These are phyloP conservation scores for Vanrija pseudolonga DNA, from an alignment of 1,284 basidiomycete genomes.

Conservation along the genomic window DNA sequence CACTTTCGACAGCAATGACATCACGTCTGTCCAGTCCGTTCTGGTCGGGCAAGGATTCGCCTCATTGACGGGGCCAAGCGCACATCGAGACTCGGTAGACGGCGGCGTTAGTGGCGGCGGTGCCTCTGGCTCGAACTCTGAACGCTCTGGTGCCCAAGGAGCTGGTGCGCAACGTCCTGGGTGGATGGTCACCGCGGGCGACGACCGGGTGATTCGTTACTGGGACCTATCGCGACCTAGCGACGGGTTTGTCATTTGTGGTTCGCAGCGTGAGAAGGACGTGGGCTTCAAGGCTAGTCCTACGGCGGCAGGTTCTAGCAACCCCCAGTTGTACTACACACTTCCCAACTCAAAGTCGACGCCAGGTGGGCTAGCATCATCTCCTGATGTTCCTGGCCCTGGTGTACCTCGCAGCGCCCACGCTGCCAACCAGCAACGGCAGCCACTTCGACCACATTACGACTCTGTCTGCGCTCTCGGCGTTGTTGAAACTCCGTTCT, in stretches of 20 bases:
- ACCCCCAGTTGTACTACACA: constrained; percentile 25
- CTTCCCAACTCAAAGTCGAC: constrained; percentile 20
- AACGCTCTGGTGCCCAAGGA: constrained; percentile 11
- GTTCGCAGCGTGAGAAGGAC: constrained; percentile 44
- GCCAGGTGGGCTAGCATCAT: constrained; percentile 1
- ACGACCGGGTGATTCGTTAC: constrained; percentile 44
- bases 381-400: no score
- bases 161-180: constrained; percentile 28
- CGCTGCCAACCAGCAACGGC: constrained; percentile 22
- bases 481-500: constrained; percentile 45
- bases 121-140: no score
- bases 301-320: neutral
- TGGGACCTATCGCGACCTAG: constrained; percentile 37
- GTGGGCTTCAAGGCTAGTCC: constrained; percentile 33
- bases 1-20: constrained; percentile 9
- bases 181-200: constrained; percentile 44
- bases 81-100: neutral
- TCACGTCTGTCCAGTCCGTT: constrained; percentile 23
- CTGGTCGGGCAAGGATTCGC: constrained; percentile 31
- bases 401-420: constrained; percentile 2
- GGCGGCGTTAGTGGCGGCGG: no score
- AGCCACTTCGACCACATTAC: constrained; percentile 47
- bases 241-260: constrained; percentile 45
- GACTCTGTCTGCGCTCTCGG: constrained; percentile 42
- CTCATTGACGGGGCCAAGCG: constrained; percentile 19